phyloP scores from a whole-genome alignment of 805 yeast genomes.

The Yarrowia keelungensis region DNA sequence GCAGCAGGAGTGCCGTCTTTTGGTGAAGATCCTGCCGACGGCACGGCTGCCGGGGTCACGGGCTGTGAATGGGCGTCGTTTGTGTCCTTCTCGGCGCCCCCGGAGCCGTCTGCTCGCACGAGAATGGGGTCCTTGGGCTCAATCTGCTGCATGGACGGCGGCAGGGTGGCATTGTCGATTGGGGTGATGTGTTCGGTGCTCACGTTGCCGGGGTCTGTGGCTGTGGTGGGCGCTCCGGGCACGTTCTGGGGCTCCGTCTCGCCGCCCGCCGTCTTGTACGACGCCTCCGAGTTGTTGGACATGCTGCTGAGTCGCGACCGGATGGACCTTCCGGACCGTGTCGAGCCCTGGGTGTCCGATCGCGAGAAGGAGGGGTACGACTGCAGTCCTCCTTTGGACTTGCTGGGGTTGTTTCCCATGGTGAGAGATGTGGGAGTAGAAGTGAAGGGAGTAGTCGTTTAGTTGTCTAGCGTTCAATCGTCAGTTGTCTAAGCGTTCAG shows the following conservation, averaged over 20 bases:
- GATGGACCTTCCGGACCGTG: constrained; percentile 49
- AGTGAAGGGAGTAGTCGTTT: background rate
- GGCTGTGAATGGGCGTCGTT: constrained; percentile 19
- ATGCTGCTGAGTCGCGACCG: constrained; percentile 46
- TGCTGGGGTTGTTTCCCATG: constrained; percentile 53
- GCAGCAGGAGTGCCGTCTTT: constrained; percentile 2
- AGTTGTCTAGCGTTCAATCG: background rate
- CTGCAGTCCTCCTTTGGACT: constrained; percentile 47
- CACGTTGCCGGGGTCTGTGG: background rate
- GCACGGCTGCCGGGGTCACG: constrained; percentile 18
- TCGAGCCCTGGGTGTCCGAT: constrained; percentile 53
- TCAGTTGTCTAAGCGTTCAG: no score
- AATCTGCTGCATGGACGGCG: constrained; percentile 72
- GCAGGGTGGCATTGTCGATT: constrained; percentile 51
- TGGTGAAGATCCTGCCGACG: constrained; percentile 15
- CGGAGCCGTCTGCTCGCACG: constrained; percentile 50
- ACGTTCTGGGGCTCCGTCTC: constrained; percentile 36
- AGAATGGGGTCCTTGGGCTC: constrained; percentile 79
- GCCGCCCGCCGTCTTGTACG: constrained; percentile 43
- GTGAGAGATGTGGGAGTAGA: background rate
- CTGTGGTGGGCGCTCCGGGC: constrained; percentile 14
- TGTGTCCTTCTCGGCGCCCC: background rate
- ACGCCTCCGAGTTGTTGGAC: constrained; percentile 43
- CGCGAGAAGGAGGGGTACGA: constrained; percentile 52
- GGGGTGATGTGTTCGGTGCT: constrained; percentile 6